Conservation (phyloP, 805 yeast species). For the Candida sonorensis region DNA sequence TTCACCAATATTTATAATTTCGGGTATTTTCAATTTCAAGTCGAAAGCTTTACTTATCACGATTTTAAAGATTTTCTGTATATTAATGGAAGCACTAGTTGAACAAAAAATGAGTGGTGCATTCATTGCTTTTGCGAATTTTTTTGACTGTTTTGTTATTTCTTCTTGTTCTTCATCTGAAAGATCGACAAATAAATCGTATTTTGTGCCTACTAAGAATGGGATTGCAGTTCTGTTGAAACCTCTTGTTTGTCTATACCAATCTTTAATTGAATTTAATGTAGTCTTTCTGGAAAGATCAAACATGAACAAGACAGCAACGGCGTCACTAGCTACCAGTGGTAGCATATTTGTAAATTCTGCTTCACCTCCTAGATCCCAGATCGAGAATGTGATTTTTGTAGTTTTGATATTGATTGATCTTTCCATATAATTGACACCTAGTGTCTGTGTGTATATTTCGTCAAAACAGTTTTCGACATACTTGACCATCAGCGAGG, state of each 20-base stretch:
- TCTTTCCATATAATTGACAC: slow-evolving; percentile 93
- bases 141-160: slow-evolving; percentile 73
- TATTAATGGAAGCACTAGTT: slow-evolving; percentile 85
- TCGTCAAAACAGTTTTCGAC: slow-evolving; percentile 94
- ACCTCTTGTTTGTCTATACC: slow-evolving; percentile 91
- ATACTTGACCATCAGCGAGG: slow-evolving; percentile 92
- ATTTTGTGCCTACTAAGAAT: slow-evolving; percentile 86
- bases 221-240: slow-evolving; percentile 89
- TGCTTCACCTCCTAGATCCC: slow-evolving; percentile 95
- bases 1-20: slow-evolving; percentile 81
- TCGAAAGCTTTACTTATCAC: slow-evolving; percentile 89
- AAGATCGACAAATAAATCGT: slow-evolving; percentile 76
- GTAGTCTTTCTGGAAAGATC: slow-evolving; percentile 85
- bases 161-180: slow-evolving; percentile 77
- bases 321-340: slow-evolving; percentile 85
- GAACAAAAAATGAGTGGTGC: slow-evolving; percentile 82
- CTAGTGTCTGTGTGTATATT: slow-evolving; percentile 87
- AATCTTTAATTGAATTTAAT: slow-evolving; percentile 80
- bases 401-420: slow-evolving; percentile 78
- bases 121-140: slow-evolving; percentile 84
- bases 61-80: slow-evolving; percentile 89
- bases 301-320: slow-evolving; percentile 83
- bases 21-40: slow-evolving; percentile 74
- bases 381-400: slow-evolving; percentile 81
- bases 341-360: slow-evolving; percentile 96